Evolutionary conservation across 2,329 filamentous ascomycete species (phyloP).

Genomic region (Claviceps maximensis): DNA sequence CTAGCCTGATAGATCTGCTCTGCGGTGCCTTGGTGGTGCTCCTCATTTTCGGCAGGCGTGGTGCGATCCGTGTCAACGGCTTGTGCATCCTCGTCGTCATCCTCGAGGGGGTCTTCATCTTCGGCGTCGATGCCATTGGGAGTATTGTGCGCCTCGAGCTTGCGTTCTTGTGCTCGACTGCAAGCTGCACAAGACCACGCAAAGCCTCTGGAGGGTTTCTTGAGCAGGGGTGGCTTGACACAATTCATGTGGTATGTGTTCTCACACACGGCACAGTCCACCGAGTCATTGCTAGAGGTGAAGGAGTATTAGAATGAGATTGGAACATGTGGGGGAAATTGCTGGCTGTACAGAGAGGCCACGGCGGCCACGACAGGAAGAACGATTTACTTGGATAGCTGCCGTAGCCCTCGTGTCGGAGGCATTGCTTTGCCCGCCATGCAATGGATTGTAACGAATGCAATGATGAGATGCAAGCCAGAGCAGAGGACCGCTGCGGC

Average conservation of each 20-base stretch:
- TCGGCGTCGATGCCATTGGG: conserved; percentile 61
- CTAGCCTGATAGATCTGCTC: conserved; percentile 88
- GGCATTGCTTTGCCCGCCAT: too few relatives aligned
- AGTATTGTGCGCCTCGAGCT: conserved; percentile 78
- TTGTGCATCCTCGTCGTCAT: conserved; percentile 57
- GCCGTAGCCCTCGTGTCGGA: not conserved
- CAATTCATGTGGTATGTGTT: conserved; percentile 98
- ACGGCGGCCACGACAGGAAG: not conserved
- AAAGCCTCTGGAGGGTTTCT: conserved; percentile 94
- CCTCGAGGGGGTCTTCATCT: conserved; percentile 49
- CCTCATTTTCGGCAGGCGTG: conserved; percentile 48
- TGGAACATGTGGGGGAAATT: not conserved
- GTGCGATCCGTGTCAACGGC: conserved; percentile 45
- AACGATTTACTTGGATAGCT: not conserved
- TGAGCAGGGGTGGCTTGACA: conserved; percentile 78
- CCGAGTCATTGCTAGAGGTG: conserved; percentile 64
- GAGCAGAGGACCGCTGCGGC: too few relatives aligned
- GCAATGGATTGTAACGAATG: too few relatives aligned
- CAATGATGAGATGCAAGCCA: too few relatives aligned
- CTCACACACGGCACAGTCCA: conserved; percentile 89
- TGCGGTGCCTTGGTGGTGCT: conserved; percentile 51
- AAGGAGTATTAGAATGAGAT: not conserved
- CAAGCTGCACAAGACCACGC: conserved; percentile 96
- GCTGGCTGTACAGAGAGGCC: not conserved
- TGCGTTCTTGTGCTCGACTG: conserved; percentile 88